Evolutionary conservation across 805 yeast genomes (phyloP), one percentile per base, ranked within the genome.

Genomic region (Kodamaea leandrae): DNA sequence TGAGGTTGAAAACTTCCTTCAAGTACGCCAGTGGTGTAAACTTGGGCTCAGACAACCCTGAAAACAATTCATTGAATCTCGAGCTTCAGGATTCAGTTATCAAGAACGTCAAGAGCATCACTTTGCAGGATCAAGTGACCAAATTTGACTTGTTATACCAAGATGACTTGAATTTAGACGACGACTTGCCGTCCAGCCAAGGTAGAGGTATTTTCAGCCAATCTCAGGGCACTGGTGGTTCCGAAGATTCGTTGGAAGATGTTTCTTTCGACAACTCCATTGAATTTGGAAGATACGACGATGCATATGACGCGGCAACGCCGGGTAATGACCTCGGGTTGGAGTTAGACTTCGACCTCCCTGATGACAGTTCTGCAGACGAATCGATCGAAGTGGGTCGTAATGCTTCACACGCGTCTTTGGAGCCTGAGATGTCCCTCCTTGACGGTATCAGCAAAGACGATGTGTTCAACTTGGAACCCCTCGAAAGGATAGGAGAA

Each of bases 91-190:
- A 79, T 13, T 83, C 86, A 2, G 76, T 82, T 10, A 67, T 83
- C 21, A 66, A 82, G 1, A 80, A 80, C 19, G 68, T 84, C 24
- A 73, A 74, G 21, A 76, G 74, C 30, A 70, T 86, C 36, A 76
- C 81, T 1, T 68, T 89, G 50, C 80, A 75, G 52, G 95, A 89
- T 61, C 85, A 86, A 14, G 82, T 88, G 33, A 83, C 95, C 0
- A 86, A 82, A 44, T 73, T 81, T 27, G 95, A 86, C 54, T 77
- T 87, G 48, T 64, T 86, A 29, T 76, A 76, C 47, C 86, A 80
- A 49, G 86, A 80, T 34, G 84, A 84, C 23, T 62, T 70, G 47
- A 49, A 58, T 23, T 53, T 68, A 40, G 69, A 63, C 36, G 58
- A 50, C 13, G 44, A 36, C 28, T 10, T 14, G 12, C 32, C 14